Conservation (phyloP, 2,329 filamentous ascomycete species). For the Sclerotiophoma versabilis region DNA sequence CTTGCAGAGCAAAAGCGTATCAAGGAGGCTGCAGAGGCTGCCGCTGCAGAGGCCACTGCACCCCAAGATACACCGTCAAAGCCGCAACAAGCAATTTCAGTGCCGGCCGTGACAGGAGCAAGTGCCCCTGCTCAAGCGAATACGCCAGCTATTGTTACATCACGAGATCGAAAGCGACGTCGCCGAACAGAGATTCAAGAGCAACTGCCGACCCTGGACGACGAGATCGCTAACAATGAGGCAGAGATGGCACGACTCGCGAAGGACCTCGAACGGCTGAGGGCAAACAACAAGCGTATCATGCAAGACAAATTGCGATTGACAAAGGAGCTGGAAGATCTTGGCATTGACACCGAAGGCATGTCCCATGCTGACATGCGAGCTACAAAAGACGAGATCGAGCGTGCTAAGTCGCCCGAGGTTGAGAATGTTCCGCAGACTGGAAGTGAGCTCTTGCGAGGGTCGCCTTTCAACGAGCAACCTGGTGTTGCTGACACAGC, state of each 20-base stretch:
- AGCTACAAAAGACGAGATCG: conserved; percentile 50
- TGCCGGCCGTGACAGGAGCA: too few relatives aligned
- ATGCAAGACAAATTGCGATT: conserved; percentile 53
- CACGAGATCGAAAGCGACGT: conserved; percentile 29
- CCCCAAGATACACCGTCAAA: background rate
- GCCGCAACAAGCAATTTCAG: background rate
- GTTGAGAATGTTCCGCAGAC: background rate
- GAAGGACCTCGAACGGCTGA: conserved; percentile 55
- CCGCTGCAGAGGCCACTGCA: background rate
- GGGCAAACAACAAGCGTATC: conserved; percentile 48
- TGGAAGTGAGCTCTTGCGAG: background rate
- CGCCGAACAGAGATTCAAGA: conserved; percentile 59
- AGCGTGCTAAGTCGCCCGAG: conserved; percentile 32
- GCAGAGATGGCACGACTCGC: conserved; percentile 52
- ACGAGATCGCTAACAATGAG: conserved; percentile 51
- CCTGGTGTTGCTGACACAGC: background rate
- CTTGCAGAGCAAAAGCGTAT: conserved; percentile 33
- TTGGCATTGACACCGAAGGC: conserved; percentile 58
- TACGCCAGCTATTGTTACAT: background rate
- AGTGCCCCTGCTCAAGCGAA: background rate
- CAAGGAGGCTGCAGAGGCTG: conserved; percentile 23
- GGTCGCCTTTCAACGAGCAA: background rate
- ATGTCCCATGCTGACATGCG: conserved; percentile 55
- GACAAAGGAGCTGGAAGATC: conserved; percentile 56
- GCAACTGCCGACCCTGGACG: conserved; percentile 55